Conservation (phyloP, 108 stramenopile genomes). For the Fistulifera solaris region DNA sequence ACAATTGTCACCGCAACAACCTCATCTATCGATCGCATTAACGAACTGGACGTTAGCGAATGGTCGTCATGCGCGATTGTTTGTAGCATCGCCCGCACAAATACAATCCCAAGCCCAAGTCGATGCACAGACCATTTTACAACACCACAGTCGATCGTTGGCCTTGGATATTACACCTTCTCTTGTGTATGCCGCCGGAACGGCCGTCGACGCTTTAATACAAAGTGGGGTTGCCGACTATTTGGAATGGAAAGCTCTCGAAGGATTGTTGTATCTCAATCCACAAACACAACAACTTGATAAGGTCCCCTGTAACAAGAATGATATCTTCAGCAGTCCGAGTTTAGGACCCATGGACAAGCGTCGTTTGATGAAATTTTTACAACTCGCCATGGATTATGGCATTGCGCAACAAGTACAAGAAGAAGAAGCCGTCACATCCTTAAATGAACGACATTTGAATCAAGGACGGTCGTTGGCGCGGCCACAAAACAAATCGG, state of each 20-base stretch:
- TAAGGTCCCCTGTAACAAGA: constrained; percentile 80
- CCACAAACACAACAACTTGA: constrained; percentile 10
- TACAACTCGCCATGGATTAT: constrained; percentile 79
- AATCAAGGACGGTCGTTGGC: constrained; percentile 78
- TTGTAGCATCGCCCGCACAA: not conserved
- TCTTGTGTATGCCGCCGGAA: constrained; percentile 53
- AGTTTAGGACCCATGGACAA: constrained; percentile 80
- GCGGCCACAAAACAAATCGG: constrained; percentile 89
- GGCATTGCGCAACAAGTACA: constrained; percentile 30
- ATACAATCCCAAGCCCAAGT: not conserved
- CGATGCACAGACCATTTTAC: not conserved
- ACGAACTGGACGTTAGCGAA: not conserved
- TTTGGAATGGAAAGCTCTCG: constrained; percentile 76
- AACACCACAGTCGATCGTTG: constrained; percentile 19
- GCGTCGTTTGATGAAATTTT: constrained; percentile 86
- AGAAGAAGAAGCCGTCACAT: constrained; percentile 37
- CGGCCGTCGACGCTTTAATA: constrained; percentile 69
- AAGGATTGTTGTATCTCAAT: constrained; percentile 34
- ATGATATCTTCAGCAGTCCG: constrained; percentile 77
- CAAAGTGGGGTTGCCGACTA: constrained; percentile 79
- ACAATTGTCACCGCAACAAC: not conserved
- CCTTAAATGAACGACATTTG: constrained; percentile 76
- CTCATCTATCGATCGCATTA: not conserved
- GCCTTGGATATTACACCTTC: constrained; percentile 58
- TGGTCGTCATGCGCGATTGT: not conserved